phyloP scores from a whole-genome alignment of 805 yeast species.

The Yarrowia divulgata region DNA sequence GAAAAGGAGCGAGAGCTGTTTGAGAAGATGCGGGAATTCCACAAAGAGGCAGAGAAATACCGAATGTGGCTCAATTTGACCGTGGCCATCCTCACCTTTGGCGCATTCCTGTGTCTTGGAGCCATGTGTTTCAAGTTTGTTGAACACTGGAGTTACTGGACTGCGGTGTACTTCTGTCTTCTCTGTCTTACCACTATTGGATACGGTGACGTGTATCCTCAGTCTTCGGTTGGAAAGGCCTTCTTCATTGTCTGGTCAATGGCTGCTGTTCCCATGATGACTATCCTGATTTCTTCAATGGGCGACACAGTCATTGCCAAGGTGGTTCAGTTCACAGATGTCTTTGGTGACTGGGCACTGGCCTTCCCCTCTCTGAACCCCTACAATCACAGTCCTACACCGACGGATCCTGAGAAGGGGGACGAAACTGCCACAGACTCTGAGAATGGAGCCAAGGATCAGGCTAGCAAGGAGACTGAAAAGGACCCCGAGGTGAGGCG shows the following conservation, averaged over 20 bases:
- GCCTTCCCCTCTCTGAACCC: conserved; percentile 30
- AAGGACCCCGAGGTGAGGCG: conserved; percentile 10
- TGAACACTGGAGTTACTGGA: conserved; percentile 77
- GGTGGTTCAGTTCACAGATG: conserved; percentile 42
- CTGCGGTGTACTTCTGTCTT: conserved; percentile 76
- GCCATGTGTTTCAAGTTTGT: conserved; percentile 65
- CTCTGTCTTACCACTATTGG: conserved; percentile 82
- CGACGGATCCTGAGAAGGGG: conserved; percentile 5
- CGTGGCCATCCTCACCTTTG: conserved; percentile 56
- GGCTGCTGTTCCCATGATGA: conserved; percentile 86
- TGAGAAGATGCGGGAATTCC: conserved; percentile 61
- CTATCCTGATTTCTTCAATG: conserved; percentile 73
- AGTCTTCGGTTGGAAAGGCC: conserved; percentile 67
- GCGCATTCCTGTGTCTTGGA: conserved; percentile 72
- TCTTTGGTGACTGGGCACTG: conserved; percentile 42
- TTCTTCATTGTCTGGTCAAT: conserved; percentile 83
- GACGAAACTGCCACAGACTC: conserved; percentile 3
- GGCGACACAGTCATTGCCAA: conserved; percentile 60
- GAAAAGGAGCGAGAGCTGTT: conserved; percentile 58
- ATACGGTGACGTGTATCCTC: conserved; percentile 78
- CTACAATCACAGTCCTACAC: neutral
- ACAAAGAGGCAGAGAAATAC: conserved; percentile 51
- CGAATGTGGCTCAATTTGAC: conserved; percentile 45
- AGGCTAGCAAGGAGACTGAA: conserved; percentile 7
- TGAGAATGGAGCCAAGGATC: neutral